Percentiles rank a stretch among this genome's conserved stretches.
Conservation (phyloP, 2,329 filamentous ascomycete species). For the Septoria linicola region DNA sequence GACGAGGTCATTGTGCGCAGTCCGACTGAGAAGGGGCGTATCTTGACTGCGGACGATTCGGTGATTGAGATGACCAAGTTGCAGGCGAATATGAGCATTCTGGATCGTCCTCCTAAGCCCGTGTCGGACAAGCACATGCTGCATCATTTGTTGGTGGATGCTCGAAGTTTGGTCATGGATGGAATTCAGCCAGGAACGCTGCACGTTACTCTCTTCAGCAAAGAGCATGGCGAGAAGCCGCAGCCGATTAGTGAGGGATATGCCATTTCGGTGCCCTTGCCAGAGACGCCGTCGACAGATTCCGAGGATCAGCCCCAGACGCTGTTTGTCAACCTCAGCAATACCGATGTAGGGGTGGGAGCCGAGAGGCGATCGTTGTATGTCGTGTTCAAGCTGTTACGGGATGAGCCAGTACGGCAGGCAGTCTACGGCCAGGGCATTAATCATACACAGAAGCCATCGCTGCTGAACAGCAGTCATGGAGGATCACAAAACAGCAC, state of each 20-base stretch:
- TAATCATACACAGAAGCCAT: constrained; percentile 21
- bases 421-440: constrained; percentile 27
- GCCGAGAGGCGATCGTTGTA: constrained; percentile 70
- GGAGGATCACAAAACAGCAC: constrained; percentile 29
- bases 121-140: constrained; percentile 68
- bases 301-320: constrained; percentile 72
- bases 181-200: constrained; percentile 74
- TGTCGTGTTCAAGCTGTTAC: constrained; percentile 76
- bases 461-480: constrained; percentile 20
- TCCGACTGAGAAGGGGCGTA: constrained; percentile 75
- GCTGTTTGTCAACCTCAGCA: constrained; percentile 81
- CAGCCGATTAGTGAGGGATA: constrained; percentile 79
- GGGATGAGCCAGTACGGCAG: constrained; percentile 49
- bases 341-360: constrained; percentile 68
- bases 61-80: constrained; percentile 86
- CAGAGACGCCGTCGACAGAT: constrained; percentile 66
- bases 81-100: constrained; percentile 92
- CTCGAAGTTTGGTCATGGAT: constrained; percentile 77
- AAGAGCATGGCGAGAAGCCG: constrained; percentile 62
- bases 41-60: constrained; percentile 89
- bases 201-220: constrained; percentile 74
- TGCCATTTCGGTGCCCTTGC: constrained; percentile 71
- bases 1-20: constrained; percentile 95
- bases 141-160: constrained; percentile 79
- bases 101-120: constrained; percentile 75